Conservation (phyloP, 768 basidiomycete genomes). For the Lentinula edodes region DNA sequence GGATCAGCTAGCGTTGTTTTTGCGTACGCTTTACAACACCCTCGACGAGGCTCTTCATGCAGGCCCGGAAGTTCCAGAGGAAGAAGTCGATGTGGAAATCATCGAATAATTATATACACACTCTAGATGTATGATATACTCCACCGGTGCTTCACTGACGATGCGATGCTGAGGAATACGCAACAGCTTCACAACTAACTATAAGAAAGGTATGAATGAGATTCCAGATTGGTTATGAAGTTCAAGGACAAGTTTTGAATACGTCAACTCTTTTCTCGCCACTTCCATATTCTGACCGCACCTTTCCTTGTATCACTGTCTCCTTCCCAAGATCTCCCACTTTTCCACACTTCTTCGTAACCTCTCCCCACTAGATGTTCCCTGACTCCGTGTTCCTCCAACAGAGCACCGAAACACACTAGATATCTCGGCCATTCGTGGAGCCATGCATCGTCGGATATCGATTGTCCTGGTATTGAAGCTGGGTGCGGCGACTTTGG, state of each 20-base stretch:
- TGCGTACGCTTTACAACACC: conserved; percentile 53
- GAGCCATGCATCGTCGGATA: conserved; percentile 42
- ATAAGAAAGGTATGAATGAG: too few species aligned
- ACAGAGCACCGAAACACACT: conserved; percentile 77
- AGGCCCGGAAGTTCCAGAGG: conserved; percentile 20
- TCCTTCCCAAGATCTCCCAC: conserved; percentile 70
- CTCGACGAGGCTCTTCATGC: conserved; percentile 31
- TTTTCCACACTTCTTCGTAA: conserved; percentile 60
- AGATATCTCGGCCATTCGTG: conserved; percentile 83
- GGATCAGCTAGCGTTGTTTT: conserved; percentile 62
- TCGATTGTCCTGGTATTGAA: conserved; percentile 40
- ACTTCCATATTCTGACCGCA: conserved; percentile 67
- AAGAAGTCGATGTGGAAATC: conserved; percentile 13
- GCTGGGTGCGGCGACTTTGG: conserved; percentile 55
- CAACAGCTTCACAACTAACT: too few species aligned
- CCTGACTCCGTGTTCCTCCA: conserved; percentile 46
- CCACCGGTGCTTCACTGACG: too few species aligned
- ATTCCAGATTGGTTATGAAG: too few species aligned
- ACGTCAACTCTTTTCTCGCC: conserved; percentile 13
- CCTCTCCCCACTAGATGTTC: conserved; percentile 44
- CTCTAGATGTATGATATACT: background rate
- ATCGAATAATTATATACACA: background rate
- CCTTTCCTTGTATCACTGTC: conserved; percentile 63
- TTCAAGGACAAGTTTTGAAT: too few species aligned
- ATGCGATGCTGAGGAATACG: too few species aligned